phyloP scores from a whole-genome alignment of 2,329 filamentous ascomycete genomes.

The Botryotinia globosa region DNA sequence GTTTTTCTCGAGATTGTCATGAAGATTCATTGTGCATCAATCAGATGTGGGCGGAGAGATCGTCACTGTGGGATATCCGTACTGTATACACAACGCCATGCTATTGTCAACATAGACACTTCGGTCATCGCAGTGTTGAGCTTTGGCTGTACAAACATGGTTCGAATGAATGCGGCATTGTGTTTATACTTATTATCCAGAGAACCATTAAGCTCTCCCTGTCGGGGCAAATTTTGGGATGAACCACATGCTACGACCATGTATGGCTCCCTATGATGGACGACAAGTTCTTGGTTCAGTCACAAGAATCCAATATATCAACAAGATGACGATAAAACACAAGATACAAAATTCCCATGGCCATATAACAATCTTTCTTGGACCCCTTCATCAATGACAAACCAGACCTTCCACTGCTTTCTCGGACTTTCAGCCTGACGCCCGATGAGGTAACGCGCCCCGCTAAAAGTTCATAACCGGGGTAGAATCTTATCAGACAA shows the following conservation, averaged over 20 bases:
- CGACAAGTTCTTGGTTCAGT: neutral
- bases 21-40: neutral
- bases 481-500: constrained; percentile 26
- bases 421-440: constrained; percentile 26
- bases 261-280: neutral
- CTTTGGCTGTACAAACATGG: neutral
- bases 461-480: neutral
- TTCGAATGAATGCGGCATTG: neutral
- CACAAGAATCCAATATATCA: neutral
- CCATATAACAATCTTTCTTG: neutral
- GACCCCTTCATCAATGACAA: constrained; percentile 12
- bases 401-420: constrained; percentile 14
- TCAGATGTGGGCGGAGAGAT: neutral
- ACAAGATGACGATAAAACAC: neutral
- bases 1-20: neutral
- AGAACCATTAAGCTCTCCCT: neutral
- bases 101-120: neutral
- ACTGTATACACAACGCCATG: neutral
- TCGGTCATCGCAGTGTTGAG: no score
- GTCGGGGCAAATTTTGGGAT: neutral
- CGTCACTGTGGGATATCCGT: neutral
- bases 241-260: neutral
- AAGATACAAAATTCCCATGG: neutral
- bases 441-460: constrained; percentile 19
- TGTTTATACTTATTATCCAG: neutral